Conservation (phyloP, 1,139 yeast species). For the Lodderomyces parapsilosis region DNA sequence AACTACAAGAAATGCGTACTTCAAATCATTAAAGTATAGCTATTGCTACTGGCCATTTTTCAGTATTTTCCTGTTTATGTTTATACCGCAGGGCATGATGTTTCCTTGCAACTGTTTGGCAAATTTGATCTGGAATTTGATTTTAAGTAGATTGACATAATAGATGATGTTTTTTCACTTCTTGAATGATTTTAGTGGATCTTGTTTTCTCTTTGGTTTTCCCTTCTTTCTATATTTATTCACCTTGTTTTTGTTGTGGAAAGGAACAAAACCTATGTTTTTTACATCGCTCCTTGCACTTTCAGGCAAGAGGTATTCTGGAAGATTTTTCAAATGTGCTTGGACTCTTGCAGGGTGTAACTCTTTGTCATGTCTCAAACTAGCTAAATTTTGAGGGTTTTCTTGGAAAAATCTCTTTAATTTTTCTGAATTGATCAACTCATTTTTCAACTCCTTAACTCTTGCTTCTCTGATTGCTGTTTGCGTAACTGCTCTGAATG, state of each 20-base stretch:
- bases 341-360: conserved; percentile 82
- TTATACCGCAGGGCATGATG: conserved; percentile 46
- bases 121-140: conserved; percentile 54
- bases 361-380: conserved; percentile 89
- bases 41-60: conserved; percentile 62
- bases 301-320: conserved; percentile 86
- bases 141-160: conserved; percentile 38
- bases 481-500: conserved; percentile 90
- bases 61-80: conserved; percentile 48
- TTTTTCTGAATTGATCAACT: conserved; percentile 83
- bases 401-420: conserved; percentile 95
- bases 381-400: conserved; percentile 91
- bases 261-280: conserved; percentile 75
- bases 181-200: conserved; percentile 64
- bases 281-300: conserved; percentile 62
- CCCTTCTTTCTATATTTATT: conserved; percentile 42
- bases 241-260: conserved; percentile 52
- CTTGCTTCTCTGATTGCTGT: conserved; percentile 93
- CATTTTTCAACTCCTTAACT: conserved; percentile 83
- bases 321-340: conserved; percentile 85
- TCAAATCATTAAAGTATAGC: conserved; percentile 51
- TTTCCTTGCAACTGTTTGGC: conserved; percentile 62
- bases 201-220: conserved; percentile 46
- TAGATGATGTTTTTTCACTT: conserved; percentile 6
- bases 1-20: conserved; percentile 31